phyloP scores from a whole-genome alignment of 306 rosid genomes.

The Rosa multiflora region DNA sequence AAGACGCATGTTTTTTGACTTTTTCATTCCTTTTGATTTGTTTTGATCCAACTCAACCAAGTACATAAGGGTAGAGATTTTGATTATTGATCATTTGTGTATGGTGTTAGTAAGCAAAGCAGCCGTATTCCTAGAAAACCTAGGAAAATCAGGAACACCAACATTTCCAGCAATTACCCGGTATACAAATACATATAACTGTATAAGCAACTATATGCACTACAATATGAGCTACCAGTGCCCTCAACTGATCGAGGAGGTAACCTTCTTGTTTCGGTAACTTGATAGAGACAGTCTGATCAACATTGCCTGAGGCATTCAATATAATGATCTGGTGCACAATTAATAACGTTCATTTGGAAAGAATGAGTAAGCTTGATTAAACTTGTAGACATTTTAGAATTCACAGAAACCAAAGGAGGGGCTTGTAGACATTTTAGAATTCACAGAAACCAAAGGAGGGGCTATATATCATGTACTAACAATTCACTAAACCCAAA shows the following conservation, averaged over 20 bases:
- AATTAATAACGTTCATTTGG: neutral
- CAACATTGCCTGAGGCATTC: neutral
- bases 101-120: neutral
- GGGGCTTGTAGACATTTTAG: no score
- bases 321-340: neutral
- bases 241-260: no score
- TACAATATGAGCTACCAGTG: no score
- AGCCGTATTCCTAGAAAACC: neutral
- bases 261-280: neutral
- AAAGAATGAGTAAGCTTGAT: neutral
- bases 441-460: no score
- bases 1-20: no score
- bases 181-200: no score
- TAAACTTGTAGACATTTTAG: neutral
- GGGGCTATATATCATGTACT: neutral
- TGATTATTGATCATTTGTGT: no score
- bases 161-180: neutral
- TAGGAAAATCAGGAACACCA: neutral
- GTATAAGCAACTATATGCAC: no score
- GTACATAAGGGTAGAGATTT: no score
- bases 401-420: neutral
- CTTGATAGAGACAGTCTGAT: neutral
- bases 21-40: no score
- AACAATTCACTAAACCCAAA: neutral
- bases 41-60: no score